A percentile compares a stretch with the other conserved stretches of the same genome.
phyloP scores from a whole-genome alignment of 306 rosid species.

The Neltuma alba region DNA sequence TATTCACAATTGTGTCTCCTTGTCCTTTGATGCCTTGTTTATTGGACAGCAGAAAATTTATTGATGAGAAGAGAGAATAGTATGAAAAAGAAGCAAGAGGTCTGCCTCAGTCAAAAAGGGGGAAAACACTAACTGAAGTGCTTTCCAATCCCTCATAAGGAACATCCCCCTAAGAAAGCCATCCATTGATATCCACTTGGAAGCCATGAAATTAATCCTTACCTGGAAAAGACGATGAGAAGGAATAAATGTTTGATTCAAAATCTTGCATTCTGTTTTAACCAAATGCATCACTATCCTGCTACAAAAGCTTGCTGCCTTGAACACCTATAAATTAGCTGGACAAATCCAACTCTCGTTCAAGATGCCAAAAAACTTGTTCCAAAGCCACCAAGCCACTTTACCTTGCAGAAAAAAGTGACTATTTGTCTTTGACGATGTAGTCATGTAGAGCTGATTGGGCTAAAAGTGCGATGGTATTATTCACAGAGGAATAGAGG shows the following conservation, averaged over 20 bases:
- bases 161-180: background rate
- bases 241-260: background rate
- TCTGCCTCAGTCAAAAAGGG: background rate
- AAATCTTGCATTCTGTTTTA: background rate
- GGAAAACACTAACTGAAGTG: background rate
- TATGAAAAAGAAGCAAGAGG: background rate
- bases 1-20: background rate
- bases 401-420: background rate
- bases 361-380: background rate
- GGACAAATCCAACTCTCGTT: background rate
- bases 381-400: background rate
- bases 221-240: background rate
- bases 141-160: background rate
- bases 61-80: background rate
- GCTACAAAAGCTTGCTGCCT: background rate
- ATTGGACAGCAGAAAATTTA: background rate
- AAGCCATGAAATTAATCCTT: background rate
- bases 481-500: too few species aligned
- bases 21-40: background rate
- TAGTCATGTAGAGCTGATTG: too few species aligned
- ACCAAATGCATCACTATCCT: background rate
- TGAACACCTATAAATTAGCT: background rate
- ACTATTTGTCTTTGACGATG: background rate
- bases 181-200: background rate
- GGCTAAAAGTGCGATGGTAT: too few species aligned